Conservation (phyloP, 108 stramenopile species). For the Pseudonitzschia multiseries region DNA sequence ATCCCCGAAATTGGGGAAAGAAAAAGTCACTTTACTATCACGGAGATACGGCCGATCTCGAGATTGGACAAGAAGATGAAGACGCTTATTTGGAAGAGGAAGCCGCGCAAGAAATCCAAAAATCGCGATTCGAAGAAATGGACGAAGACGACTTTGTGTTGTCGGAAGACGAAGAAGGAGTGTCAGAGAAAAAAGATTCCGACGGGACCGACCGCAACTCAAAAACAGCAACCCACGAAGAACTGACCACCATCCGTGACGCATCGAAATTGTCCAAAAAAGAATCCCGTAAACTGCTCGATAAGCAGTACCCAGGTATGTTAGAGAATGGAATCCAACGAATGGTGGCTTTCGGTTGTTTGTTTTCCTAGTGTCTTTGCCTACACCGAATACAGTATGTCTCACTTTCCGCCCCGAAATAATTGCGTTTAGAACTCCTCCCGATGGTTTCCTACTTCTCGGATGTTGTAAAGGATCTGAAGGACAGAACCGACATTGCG, state of each 20-base stretch:
- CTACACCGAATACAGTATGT: background rate
- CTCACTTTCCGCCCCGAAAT: background rate
- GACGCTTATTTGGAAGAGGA: conserved; percentile 84
- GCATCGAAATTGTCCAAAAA: conserved; percentile 55
- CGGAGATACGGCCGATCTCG: conserved; percentile 95
- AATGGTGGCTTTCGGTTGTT: background rate
- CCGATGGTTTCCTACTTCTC: conserved; percentile 70
- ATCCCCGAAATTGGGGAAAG: conserved; percentile 78
- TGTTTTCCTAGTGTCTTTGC: background rate
- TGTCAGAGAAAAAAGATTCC: conserved; percentile 7
- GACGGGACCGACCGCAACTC: background rate
- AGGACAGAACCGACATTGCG: conserved; percentile 48
- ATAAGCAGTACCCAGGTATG: conserved; percentile 59
- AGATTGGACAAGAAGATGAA: conserved; percentile 88
- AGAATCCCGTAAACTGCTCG: conserved; percentile 58
- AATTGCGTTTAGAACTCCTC: conserved; percentile 47
- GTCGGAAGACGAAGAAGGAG: conserved; percentile 43
- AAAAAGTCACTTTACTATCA: conserved; percentile 86
- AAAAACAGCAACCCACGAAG: conserved; percentile 16
- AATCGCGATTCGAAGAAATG: conserved; percentile 71
- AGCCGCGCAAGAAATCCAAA: conserved; percentile 78
- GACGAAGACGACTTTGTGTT: conserved; percentile 81
- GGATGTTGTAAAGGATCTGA: conserved; percentile 45
- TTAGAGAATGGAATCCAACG: background rate
- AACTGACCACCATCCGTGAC: conserved; percentile 26